Percentiles rank a stretch among this genome's conserved stretches.
phyloP scores from a whole-genome alignment of 78 protist genomes.

The Dictyostelium purpureum region DNA sequence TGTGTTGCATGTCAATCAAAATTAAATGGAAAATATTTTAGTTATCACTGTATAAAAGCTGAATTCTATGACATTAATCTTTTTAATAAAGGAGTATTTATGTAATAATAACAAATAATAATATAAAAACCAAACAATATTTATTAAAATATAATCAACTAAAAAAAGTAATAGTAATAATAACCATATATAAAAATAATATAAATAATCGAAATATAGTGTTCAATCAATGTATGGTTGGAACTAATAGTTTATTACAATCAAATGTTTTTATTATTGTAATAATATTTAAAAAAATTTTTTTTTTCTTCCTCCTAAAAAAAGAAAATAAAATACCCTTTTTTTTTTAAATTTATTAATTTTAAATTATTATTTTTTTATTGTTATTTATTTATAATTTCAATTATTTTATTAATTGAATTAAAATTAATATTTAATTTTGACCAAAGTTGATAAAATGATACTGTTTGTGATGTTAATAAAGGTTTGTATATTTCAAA shows the following conservation, averaged over 20 bases:
- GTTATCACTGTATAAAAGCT: constrained; percentile 47
- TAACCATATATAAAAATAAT: neutral
- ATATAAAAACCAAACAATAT: too few species aligned
- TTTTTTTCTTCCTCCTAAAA: too few species aligned
- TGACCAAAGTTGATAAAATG: neutral
- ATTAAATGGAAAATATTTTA: constrained; percentile 64
- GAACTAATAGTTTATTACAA: too few species aligned
- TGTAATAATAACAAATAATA: neutral
- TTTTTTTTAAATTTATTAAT: too few species aligned
- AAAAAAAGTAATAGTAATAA: neutral
- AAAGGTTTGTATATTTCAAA: neutral
- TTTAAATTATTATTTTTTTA: too few species aligned
- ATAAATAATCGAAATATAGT: too few species aligned
- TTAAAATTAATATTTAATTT: neutral
- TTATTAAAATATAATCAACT: too few species aligned
- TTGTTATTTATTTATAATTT: neutral
- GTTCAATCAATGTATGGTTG: too few species aligned
- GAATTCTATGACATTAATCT: constrained; percentile 54
- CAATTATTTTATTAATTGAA: constrained; percentile 3
- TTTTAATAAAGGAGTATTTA: constrained; percentile 25
- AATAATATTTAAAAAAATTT: too few species aligned
- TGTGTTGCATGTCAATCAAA: constrained; percentile 25
- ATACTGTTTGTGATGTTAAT: neutral
- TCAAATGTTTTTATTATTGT: too few species aligned
- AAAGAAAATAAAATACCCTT: too few species aligned